Conservation (phyloP, 768 basidiomycete genomes). For the Termitomyces eurrhizus region DNA sequence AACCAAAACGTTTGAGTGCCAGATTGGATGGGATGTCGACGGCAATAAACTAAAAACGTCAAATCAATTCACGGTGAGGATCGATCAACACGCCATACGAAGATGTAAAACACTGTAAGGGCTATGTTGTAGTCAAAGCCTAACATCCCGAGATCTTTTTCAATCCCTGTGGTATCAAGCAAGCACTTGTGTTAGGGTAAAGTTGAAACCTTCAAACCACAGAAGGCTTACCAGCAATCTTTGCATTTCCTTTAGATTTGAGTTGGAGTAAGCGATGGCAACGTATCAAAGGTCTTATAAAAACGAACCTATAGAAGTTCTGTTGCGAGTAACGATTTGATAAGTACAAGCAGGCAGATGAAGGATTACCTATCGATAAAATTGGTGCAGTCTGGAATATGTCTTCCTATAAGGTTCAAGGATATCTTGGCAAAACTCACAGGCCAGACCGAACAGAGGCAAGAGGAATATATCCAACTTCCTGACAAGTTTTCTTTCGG, state of each 20-base stretch:
- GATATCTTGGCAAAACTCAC: slow-evolving; percentile 8
- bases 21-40: slow-evolving; percentile 23
- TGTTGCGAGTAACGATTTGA: background rate
- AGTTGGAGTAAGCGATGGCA: background rate
- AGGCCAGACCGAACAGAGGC: slow-evolving; percentile 25
- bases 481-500: slow-evolving; percentile 31
- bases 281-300: background rate
- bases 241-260: slow-evolving; percentile 18
- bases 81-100: slow-evolving; percentile 6
- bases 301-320: slow-evolving; percentile 20
- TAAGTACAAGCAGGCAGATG: background rate
- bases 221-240: slow-evolving; percentile 16
- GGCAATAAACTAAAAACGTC: slow-evolving; percentile 13
- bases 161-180: slow-evolving; percentile 16
- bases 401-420: background rate
- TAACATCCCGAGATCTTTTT: slow-evolving; percentile 30
- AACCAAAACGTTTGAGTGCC: slow-evolving; percentile 19
- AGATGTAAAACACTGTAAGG: slow-evolving; percentile 32
- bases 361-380: slow-evolving; percentile 18
- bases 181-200: background rate
- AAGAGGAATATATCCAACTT: slow-evolving; percentile 33
- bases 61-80: background rate
- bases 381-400: slow-evolving; percentile 18
- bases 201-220: background rate
- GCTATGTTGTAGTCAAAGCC: slow-evolving; percentile 34